Conservation (phyloP, 176 grass and related monocot genomes). For the Poa pratensis region DNA sequence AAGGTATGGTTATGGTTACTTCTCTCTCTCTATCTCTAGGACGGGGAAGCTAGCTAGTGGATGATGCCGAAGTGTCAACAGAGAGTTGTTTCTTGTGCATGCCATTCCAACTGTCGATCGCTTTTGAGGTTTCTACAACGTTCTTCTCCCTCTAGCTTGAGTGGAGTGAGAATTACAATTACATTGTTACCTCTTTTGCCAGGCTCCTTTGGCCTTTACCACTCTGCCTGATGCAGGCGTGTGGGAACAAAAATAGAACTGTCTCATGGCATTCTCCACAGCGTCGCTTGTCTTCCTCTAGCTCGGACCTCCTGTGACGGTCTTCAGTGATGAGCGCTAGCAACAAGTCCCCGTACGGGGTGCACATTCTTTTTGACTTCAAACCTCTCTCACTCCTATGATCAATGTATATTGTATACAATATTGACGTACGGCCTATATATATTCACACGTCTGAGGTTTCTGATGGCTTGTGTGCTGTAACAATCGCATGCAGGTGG, state of each 20-base stretch:
- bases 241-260: constrained; percentile 40
- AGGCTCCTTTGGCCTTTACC: constrained; percentile 25
- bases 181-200: constrained; percentile 31
- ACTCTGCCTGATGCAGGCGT: constrained; percentile 42
- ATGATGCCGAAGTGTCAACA: constrained; percentile 16
- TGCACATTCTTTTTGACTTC: constrained; percentile 47
- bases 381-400: constrained; percentile 10
- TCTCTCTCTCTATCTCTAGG: neutral
- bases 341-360: neutral
- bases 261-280: constrained; percentile 19
- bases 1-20: constrained; percentile 57
- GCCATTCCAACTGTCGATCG: constrained; percentile 34
- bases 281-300: neutral
- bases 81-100: constrained; percentile 31
- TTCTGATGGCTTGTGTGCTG: constrained; percentile 43
- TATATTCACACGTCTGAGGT: constrained; percentile 5
- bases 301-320: neutral
- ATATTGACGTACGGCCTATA: too few relatives aligned
- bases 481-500: constrained; percentile 60
- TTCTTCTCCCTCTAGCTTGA: constrained; percentile 28
- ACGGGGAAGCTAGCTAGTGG: neutral
- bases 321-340: constrained; percentile 3
- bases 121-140: constrained; percentile 51
- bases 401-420: too few relatives aligned
- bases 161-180: constrained; percentile 41